Conservation (phyloP, 2,329 filamentous ascomycete genomes). For the Claviceps lovelessii region DNA sequence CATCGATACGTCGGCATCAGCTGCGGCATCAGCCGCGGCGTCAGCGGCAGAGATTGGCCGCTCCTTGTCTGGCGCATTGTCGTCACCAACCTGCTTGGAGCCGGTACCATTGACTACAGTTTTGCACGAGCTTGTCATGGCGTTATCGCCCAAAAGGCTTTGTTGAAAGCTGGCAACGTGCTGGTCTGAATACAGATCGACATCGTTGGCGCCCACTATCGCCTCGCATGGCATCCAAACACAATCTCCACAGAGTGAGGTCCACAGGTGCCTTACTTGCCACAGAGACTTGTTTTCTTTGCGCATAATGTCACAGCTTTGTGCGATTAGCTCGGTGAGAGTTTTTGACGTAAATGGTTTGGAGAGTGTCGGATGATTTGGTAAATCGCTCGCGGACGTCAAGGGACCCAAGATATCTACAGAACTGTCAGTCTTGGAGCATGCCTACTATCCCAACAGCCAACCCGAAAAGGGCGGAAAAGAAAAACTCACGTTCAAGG, state of each 20-base stretch:
- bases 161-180: conserved; percentile 25
- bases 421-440: conserved; percentile 14
- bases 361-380: conserved; percentile 59
- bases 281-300: conserved; percentile 61
- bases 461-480: neutral
- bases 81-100: neutral
- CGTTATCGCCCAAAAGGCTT: conserved; percentile 13
- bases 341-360: conserved; percentile 61
- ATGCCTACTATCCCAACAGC: neutral
- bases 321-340: conserved; percentile 53
- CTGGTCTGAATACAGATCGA: conserved; percentile 38
- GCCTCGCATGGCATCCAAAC: conserved; percentile 49
- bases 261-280: conserved; percentile 60
- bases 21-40: conserved; percentile 2
- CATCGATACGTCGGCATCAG: conserved; percentile 12
- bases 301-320: conserved; percentile 57
- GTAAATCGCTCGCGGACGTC: conserved; percentile 59
- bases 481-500: conserved; percentile 47
- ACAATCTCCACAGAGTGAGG: conserved; percentile 60
- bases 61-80: neutral
- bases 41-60: neutral
- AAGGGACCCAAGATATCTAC: conserved; percentile 61
- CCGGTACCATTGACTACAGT: conserved; percentile 12
- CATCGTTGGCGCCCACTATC: conserved; percentile 42
- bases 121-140: conserved; percentile 3